phyloP scores from a whole-genome alignment of 192 early-diverging fungal species.

The Coemansia sp. region DNA sequence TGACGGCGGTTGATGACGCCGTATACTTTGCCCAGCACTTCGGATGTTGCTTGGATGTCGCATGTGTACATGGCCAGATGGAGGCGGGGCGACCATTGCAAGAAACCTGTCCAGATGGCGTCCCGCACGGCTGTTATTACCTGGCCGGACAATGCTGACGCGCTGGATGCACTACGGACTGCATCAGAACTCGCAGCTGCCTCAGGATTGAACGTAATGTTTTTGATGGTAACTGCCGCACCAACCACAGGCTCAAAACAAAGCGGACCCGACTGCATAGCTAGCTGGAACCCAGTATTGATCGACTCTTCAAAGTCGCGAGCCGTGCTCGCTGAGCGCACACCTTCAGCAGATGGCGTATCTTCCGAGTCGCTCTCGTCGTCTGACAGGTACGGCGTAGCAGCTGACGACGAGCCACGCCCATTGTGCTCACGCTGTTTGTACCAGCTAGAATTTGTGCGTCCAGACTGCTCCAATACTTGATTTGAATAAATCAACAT shows the following conservation, averaged over 20 bases:
- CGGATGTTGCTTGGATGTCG: conserved; percentile 93
- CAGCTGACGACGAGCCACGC: conserved; percentile 16
- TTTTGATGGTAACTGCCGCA: conserved; percentile 55
- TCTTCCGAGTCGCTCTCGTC: conserved; percentile 33
- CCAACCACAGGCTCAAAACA: conserved; percentile 93
- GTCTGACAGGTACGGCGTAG: conserved; percentile 41
- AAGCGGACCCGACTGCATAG: conserved; percentile 84
- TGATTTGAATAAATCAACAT: conserved; percentile 46
- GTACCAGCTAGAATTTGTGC: conserved; percentile 33
- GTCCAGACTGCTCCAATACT: conserved; percentile 28
- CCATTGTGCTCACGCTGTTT: conserved; percentile 11
- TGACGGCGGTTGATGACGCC: conserved; percentile 86
- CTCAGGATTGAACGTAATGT: conserved; percentile 23
- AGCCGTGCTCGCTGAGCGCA: conserved; percentile 42
- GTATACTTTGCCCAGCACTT: conserved; percentile 94
- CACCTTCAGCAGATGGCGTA: background rate
- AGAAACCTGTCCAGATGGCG: conserved; percentile 76
- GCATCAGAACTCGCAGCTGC: background rate
- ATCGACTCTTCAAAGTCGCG: conserved; percentile 78
- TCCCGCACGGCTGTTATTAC: conserved; percentile 86
- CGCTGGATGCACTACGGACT: background rate
- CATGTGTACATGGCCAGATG: conserved; percentile 95
- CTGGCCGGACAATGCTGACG: conserved; percentile 63
- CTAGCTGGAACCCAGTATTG: conserved; percentile 90
- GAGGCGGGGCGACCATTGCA: conserved; percentile 94